Evolutionary conservation across 257 asterid genomes (phyloP), one percentile per base, ranked within the genome.

Genomic region (Osmanthus fragrans): DNA sequence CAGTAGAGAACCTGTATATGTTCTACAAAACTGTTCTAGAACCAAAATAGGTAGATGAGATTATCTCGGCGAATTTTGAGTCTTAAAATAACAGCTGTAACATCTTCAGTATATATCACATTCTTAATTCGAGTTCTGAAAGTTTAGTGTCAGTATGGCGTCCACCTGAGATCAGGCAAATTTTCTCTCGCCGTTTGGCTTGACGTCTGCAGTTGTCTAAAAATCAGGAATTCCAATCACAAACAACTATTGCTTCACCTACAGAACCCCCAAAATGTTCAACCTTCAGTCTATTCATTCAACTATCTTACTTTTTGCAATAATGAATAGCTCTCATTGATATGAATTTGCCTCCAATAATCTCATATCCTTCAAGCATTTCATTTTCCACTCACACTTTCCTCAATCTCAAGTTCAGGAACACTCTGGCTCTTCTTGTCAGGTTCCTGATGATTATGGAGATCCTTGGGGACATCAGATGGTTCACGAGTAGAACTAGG

Each of bases 391-490:
- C 64, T 77, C 68, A 75, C 42, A 76, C 69, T 63, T 58, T 58
- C 54, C 71, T 78, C 82, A 71, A 16, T 74, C 74, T 79, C 82
- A 69, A 68, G 78, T 80, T 49, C 81, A 40, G 81, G 74, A 15
- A 72, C 73, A 16, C 76, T 63, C 49, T 60, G 75, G 16, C 15
- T 51, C 13, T 40, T 64, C 37, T 81, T 79, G 7, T 49, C 30
- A 4, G 72, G 78, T 74, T 80, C 81, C 11, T 54, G 80, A 64
- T 71, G 73, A 63, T 72, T 66, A 39, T 67, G 87, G 12, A 72
- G 86, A 82, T 81, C 81, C 81, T 77, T 77, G 34, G 79, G 84
- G 54, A 56, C 82, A 80, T 80, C 79, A 33, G 88, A 70, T 21
- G 72, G 51, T 72, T 88, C 60, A 40, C 72, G 12, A 51, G 71